Base-by-base conservation (phyloP, 2,329 filamentous ascomycete species). In the Dactylellina haptotyla region DNA sequence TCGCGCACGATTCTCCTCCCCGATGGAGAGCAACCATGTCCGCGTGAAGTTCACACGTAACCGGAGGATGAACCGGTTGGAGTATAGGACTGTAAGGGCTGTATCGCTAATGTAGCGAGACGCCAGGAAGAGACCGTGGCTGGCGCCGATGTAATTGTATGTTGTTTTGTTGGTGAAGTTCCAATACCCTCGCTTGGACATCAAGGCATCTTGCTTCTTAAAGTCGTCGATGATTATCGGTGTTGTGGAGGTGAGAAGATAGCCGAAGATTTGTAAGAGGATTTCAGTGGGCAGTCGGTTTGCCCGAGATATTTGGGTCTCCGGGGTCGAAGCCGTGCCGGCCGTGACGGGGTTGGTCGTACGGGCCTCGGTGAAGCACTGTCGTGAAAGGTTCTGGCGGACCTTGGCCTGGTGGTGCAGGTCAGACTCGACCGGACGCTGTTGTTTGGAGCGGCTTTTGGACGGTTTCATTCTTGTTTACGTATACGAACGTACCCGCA, bases 171-270 rank as follows among this genome's bases (percentile, higher is more conserved):
- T 67, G 4, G 23, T 58, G 14, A 67, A 67, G 10, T 53, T 45
- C 1, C n/a, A 18, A 26, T 67, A 67, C 14, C 26, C 51, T 18
- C 43, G 41, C 4, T 43, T 67, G 10, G 53, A 43, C 1, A 34
- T 37, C 1, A 54, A 51, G 3, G 37, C 53, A 39, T 67, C 63
- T 16, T 67, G 63, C n/a, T 67, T 67, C 34, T 53, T 30, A n/a
- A 67, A 67, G 18, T 67, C 53, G 25, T 57, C 28, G 34, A 67
- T 67, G 4, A 67, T 53, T 14, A 67, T 67, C 2, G 63, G 63
- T 9, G 20, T 58, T 9, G 63, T 30, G 12, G 63, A 67, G 4
- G 53, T 59, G 9, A 67, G 34, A 4, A 67, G 45, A 26, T 59
- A 67, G 3, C 53, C 48, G 26, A 59, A 53, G 9, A 67, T 67